Evolutionary conservation across 108 stramenopile genomes (phyloP), one percentile per base, ranked within the genome.

Genomic region (Fistulifera solaris): DNA sequence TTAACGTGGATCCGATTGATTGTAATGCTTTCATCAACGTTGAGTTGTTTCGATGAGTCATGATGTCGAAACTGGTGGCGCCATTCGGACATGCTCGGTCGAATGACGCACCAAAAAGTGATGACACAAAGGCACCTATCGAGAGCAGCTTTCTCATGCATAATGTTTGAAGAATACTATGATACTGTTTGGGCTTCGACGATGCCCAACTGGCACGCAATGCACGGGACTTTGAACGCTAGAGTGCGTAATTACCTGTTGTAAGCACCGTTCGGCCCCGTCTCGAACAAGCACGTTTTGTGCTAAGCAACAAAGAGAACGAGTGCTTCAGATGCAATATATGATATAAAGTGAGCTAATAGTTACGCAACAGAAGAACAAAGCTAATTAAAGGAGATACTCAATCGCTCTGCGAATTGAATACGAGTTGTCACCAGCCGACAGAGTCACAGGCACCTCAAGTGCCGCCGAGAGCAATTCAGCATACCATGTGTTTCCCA

Each of bases 151-250:
- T 16, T 16, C 56, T 19, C 72, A 76, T 40, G 79, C 78, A 16
- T 76, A 87, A 53, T 70, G 82, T 14, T 92, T 76, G 61, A 65
- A 78, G 40, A 45, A 39, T 18, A 86, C 87, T 62, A 61, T 92
- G 26, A 73, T 46, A 77, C 23, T 83, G 78, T 58, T 89, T 95
- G 89, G 94, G 94, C 46, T 93, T 95, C 61, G 83, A 85, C 15
- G 87, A 95, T 64, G 17, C 74, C 71, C 10, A 78, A 80, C 62
- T 57, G 90, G 48, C 67, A 61, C 18, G 87, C 84, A n/a, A 68
- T 57, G 66, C 70, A 87, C 66, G 94, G 94, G 27, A 90, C 92
- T 75, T 48, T 92, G 27, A 86, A 90, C 54, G 67, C n/a, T n/a
- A 35, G 84, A 16, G 94, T 88, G 6, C 76, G 92, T 27, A 87